phyloP scores from a whole-genome alignment of 345 rosid genomes.

The Lumnitzera littorea region DNA sequence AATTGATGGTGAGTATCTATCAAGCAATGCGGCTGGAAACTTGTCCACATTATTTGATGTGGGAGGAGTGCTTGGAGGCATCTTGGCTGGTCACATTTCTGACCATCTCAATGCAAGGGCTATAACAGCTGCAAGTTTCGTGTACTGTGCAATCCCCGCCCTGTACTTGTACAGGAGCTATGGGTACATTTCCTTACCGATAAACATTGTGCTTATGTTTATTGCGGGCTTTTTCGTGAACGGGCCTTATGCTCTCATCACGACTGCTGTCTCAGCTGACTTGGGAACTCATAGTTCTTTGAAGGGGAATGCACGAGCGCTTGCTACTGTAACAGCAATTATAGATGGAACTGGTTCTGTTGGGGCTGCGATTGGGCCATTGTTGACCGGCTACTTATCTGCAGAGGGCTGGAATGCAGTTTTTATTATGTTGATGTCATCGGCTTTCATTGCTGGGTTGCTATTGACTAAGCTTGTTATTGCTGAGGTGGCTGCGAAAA shows the following conservation, averaged over 20 bases:
- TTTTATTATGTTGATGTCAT: constrained; percentile 85
- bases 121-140: constrained; percentile 79
- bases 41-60: constrained; percentile 86
- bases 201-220: constrained; percentile 69
- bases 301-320: constrained; percentile 76
- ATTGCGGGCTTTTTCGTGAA: constrained; percentile 80
- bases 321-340: constrained; percentile 91
- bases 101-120: constrained; percentile 77
- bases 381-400: constrained; percentile 81
- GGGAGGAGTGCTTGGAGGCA: constrained; percentile 94
- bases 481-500: constrained; percentile 71
- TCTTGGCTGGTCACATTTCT: constrained; percentile 87
- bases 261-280: constrained; percentile 93
- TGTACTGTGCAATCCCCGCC: constrained; percentile 87
- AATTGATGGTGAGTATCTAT: constrained; percentile 68
- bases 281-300: constrained; percentile 82
- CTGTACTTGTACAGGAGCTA: constrained; percentile 69
- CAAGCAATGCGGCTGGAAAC: constrained; percentile 69
- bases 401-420: constrained; percentile 78
- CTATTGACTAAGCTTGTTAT: constrained; percentile 69
- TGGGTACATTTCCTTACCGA: constrained; percentile 51
- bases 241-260: constrained; percentile 83
- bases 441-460: constrained; percentile 83
- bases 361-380: constrained; percentile 92
- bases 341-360: constrained; percentile 97